Base-by-base conservation (phyloP, 306 rosid species). In the Lathyrus oleraceus region DNA sequence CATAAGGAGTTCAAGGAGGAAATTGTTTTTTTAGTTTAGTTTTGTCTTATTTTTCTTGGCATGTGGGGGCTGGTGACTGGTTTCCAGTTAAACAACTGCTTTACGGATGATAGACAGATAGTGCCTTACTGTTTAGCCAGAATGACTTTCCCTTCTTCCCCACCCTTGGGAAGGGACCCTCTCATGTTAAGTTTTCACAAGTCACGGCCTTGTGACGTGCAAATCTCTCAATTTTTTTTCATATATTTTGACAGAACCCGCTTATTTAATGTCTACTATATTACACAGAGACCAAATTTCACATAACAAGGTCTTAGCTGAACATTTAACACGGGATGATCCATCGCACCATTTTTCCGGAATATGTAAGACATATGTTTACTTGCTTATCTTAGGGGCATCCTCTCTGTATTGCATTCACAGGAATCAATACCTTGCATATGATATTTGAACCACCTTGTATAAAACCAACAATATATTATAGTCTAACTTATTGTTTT, bases 401-500 rank as follows among this genome's bases (percentile, higher is more conserved):
- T 58, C 30, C 32, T 78, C 32, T 56, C 15, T 28, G 59, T 61
- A 28, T 47, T 48, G 30, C 72, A 16, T 52, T 32, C 68, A 69
- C 65, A 25, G 3, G 56, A 27, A 61, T 48, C 23, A 60, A 25
- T 44, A 10, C 40, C 21, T 68, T 67, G 12, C 48, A 12, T 48
- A 57, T 76, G 62, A 70, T 61, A 42, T 25, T 44, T 56, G 35
- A 52, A 76, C 25, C 40, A 6, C 75, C 78, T 52, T 71, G 39
- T 42, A 21, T 61, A 61, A 47, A 57, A 58, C 47, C 21, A 72
- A 14, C 53, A 35, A 53, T 40, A 11, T 35, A 54, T 54, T 39
- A 36, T 69, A 40, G 59, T 7, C 48, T 65, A 69, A 44, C 61
- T 81, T 65, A 65, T 54, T 27, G 59, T 79, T 72, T 74, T 54